phyloP scores from a whole-genome alignment of 148 eudicot genomes.

The Amaranthus palmeri region DNA sequence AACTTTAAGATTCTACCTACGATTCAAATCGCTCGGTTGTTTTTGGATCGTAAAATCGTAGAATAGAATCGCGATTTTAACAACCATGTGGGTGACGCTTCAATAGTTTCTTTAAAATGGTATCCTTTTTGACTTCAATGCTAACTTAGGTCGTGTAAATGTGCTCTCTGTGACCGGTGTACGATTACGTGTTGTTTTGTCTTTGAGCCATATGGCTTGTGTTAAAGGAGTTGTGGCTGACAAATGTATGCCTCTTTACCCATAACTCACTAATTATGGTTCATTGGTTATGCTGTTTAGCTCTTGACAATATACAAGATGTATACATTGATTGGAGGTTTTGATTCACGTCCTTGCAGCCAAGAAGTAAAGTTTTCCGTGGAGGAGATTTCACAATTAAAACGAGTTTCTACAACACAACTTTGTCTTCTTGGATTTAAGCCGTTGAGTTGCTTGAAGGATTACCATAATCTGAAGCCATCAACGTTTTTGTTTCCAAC shows the following conservation, averaged over 20 bases:
- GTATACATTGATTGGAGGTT: not conserved
- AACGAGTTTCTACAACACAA: constrained; percentile 65
- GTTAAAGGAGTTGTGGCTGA: not conserved
- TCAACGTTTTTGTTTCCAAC: constrained; percentile 86
- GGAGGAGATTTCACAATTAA: constrained; percentile 79
- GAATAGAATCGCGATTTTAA: no score
- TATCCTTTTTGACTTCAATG: no score
- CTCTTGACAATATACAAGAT: not conserved
- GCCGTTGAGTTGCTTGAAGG: constrained; percentile 78
- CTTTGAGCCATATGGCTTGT: not conserved
- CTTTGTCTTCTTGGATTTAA: constrained; percentile 95
- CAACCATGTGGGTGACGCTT: no score
- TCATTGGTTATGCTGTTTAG: no score
- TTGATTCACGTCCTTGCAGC: constrained; percentile 36
- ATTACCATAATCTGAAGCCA: constrained; percentile 93
- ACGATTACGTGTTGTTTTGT: not conserved
- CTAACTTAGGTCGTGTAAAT: no score
- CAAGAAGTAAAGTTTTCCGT: constrained; percentile 56
- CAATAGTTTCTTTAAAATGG: no score
- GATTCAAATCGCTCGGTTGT: no score
- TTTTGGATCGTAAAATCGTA: no score
- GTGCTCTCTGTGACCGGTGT: not conserved
- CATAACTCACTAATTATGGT: not conserved
- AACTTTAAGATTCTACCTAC: no score
- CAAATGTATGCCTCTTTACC: not conserved